Evolutionary conservation across 805 yeast species (phyloP).

Genomic region (Hemisphaericaspora nanyangensis): DNA sequence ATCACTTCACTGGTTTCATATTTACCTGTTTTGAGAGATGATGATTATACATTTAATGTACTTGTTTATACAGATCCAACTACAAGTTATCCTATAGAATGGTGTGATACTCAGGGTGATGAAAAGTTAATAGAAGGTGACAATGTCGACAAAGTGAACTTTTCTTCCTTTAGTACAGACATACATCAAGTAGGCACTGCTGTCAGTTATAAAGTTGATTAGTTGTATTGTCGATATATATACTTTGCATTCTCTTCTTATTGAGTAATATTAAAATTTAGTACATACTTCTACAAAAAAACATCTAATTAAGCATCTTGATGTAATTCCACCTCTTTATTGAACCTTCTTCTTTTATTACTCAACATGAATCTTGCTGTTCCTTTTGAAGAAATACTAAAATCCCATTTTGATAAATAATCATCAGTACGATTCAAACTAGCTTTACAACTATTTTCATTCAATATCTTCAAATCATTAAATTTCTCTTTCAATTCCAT

Average conservation of each 20-base stretch:
- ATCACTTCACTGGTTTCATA: constrained; percentile 86
- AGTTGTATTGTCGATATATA: constrained; percentile 5
- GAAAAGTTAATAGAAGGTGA: constrained; percentile 49
- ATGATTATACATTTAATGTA: constrained; percentile 73
- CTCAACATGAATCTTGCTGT: constrained; percentile 51
- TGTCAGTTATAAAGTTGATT: constrained; percentile 53
- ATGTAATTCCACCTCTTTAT: constrained; percentile 26
- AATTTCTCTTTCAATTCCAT: constrained; percentile 43
- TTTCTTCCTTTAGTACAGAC: constrained; percentile 64
- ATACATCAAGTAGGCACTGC: constrained; percentile 68
- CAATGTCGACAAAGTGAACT: constrained; percentile 61
- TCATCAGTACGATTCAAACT: constrained; percentile 38
- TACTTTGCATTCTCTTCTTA: not conserved
- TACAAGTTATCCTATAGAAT: constrained; percentile 68
- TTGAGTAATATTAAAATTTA: too few species aligned
- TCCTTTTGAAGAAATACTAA: constrained; percentile 34
- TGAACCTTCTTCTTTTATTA: constrained; percentile 45
- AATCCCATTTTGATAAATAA: constrained; percentile 45
- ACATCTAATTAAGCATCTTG: not conserved
- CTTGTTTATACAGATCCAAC: constrained; percentile 74
- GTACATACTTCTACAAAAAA: not conserved
- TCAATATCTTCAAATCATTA: constrained; percentile 34
- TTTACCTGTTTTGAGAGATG: constrained; percentile 64
- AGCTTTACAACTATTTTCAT: constrained; percentile 23
- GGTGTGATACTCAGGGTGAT: constrained; percentile 71